Base-by-base conservation (phyloP, 1,139 yeast species). In the Yamadazyma dushanensis region DNA sequence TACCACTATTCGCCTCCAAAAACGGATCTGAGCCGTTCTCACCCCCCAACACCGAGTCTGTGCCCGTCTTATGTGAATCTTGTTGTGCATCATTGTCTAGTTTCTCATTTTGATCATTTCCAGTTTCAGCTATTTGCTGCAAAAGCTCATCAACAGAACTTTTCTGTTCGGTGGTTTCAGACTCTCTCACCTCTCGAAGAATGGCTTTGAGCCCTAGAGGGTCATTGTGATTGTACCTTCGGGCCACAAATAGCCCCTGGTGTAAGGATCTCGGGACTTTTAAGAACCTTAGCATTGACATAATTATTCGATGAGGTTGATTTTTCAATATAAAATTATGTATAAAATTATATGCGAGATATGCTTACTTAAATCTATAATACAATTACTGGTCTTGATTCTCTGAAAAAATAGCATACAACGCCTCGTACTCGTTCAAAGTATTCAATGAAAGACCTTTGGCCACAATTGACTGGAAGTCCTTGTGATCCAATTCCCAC, bases 401-500 rank as follows among this genome's bases (percentile, higher is more conserved):
- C 4, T 25, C 18, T 9, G 16, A n/a, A 15, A 8, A 8, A n/a
- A 25, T 14, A 13, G 18, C 7, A 37, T 53, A 61, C 8, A 53
- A 47, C 8, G 66, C 54, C 22, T 50, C 51, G 14, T 51, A 51
- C 15, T 44, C 52, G 39, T 59, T 63, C 8, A 58, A 45, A 18
- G 49, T 33, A 2, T 36, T 35, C 6, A 56, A 33, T 16, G 41
- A 40, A 36, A 66, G 49, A 33, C 56, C 47, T n/a, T 52, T 53
- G 1, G 57, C 60, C 23, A 50, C 33, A 4, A 60, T 54, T 8
- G 35, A 36, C 11, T 51, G 38, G 34, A 43, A 58, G 32, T 55
- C 53, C 16, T 70, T 63, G 50, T 86, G 95, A 1, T 78, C 70
- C 30, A 88, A 66, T 4, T 67, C 59, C 96, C 96, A 88, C 1